Evolutionary conservation across 305 asterid species (phyloP).

Genomic region (Solanum chacoense): DNA sequence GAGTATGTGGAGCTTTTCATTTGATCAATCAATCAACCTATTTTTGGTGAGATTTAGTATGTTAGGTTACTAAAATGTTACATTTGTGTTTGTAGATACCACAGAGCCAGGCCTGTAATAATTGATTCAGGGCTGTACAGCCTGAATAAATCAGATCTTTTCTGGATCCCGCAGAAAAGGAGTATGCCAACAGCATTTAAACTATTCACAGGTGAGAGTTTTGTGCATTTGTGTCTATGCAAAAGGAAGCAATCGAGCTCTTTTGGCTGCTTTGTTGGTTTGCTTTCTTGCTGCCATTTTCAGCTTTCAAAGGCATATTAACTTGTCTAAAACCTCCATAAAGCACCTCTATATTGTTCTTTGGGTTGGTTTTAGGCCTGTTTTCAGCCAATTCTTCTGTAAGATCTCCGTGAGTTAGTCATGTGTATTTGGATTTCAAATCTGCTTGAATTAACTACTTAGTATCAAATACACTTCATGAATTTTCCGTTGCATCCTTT

Average conservation of each 20-base stretch:
- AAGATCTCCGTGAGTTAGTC: neutral
- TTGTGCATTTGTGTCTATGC: neutral
- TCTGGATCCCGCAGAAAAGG: conserved; percentile 42
- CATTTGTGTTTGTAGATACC: conserved; percentile 21
- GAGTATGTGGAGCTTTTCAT: conserved; percentile 34
- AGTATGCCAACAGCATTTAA: conserved; percentile 50
- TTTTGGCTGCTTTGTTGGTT: neutral
- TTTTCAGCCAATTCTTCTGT: neutral
- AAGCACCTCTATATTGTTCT: neutral
- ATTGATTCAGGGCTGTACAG: conserved; percentile 65
- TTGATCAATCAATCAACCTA: neutral
- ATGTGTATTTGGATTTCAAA: neutral
- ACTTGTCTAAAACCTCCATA: neutral
- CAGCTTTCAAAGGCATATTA: neutral
- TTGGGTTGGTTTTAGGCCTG: neutral
- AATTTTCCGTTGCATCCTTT: neutral
- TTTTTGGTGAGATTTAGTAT: neutral
- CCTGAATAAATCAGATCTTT: conserved; percentile 44
- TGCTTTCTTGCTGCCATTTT: neutral
- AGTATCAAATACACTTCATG: neutral
- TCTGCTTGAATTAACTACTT: neutral
- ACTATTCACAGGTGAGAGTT: conserved; percentile 51
- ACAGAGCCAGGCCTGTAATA: conserved; percentile 59
- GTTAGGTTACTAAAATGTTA: neutral
- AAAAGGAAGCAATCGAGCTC: neutral